Base-by-base conservation (phyloP, 805 yeast genomes). In the Zygotorulaspora danielsina region DNA sequence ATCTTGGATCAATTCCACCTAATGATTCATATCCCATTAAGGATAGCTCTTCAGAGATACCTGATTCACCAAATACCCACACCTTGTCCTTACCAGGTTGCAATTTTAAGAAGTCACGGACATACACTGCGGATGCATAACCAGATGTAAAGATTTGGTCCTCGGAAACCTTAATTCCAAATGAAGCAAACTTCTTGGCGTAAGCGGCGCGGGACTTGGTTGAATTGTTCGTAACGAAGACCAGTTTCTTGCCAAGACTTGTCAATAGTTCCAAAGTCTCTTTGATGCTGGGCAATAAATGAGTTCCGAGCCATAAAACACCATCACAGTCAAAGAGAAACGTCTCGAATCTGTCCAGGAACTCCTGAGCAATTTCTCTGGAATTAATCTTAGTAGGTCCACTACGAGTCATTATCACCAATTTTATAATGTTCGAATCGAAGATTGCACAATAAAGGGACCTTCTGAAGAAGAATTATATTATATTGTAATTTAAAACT, bases 281-380 rank as follows among this genome's bases (percentile, higher is more conserved):
- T 9, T 69, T 72, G 2, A 86, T 84, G 12, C 75, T 67, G 5
- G 97, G 97, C 34, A 93, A 70, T 17, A 86, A 64, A 49, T 80
- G 84, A 46, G 76, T 79, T 2, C 97, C 97, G 34, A 84, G 66
- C 98, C 98, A 93, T 43, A 93, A 70, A 4, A 93, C 98, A 21
- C 98, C 98, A 59, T 93, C 98, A 67, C 98, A 93, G 57, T 93
- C 98, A 59, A 93, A 93, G 50, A 93, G 67, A 54, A 89, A 90
- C 43, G 85, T 87, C 57, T 88, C 96, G 60, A 82, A 84, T 37
- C 70, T 57, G 48, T 72, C 75, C 7, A 93, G 64, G 33, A 93
- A 65, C 6, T 65, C 55, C 37, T 73, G 64, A 4, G 75, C 83
- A 22, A 73, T 73, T 15, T 67, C 68, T 39, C 66, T 69, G 15